These are phyloP conservation scores for Boechera divaricarpa DNA, from an alignment of 345 rosid species.

Conservation along the genomic window DNA sequence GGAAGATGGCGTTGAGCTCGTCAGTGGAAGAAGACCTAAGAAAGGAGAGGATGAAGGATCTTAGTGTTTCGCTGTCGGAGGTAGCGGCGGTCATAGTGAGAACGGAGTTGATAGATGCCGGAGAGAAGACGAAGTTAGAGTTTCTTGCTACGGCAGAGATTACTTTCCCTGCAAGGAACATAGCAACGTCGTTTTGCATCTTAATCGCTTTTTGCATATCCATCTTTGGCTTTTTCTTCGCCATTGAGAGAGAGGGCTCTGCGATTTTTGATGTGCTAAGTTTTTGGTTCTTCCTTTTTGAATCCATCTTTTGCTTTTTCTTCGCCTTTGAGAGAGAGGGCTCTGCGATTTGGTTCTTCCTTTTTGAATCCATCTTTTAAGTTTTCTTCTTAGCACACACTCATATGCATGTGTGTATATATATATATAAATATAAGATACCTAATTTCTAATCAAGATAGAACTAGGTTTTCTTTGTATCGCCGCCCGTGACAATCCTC, in stretches of 20 bases:
- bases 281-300: background rate
- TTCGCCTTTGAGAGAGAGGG: background rate
- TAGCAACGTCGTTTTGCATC: conserved; percentile 30
- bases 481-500: too few relatives aligned
- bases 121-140: conserved; percentile 33
- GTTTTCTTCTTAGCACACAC: background rate
- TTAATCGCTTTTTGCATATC: background rate
- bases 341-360: background rate
- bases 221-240: background rate
- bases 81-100: conserved; percentile 22
- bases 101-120: conserved; percentile 21
- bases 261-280: background rate
- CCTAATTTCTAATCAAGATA: too few relatives aligned
- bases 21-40: conserved; percentile 3
- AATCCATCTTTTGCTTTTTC: background rate
- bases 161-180: conserved; percentile 24
- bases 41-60: conserved; percentile 6
- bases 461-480: too few relatives aligned
- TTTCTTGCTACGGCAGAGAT: conserved; percentile 10
- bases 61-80: background rate
- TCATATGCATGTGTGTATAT: too few relatives aligned
- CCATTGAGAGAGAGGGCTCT: background rate
- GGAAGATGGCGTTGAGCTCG: conserved; percentile 5
- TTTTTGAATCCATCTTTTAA: too few relatives aligned
- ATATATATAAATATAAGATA: too few relatives aligned